Conservation (phyloP, 2,329 filamentous ascomycete species). For the Arachnomyces sp. region DNA sequence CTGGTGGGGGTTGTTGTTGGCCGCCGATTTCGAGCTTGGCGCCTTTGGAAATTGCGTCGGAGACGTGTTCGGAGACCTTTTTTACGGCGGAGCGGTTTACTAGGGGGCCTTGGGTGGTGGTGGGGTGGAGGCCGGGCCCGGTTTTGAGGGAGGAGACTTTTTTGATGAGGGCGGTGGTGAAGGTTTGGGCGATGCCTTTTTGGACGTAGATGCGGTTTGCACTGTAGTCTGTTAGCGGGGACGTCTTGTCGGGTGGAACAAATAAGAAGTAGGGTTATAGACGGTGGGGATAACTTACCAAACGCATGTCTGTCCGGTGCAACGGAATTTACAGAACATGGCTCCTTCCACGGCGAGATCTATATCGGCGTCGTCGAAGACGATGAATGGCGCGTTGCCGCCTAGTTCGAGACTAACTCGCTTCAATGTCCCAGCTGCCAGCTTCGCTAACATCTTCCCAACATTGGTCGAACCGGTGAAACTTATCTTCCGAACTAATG, state of each 20-base stretch:
- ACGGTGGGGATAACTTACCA: too few species aligned
- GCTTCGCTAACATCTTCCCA: slow-evolving; percentile 16
- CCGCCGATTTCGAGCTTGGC: slow-evolving; percentile 21
- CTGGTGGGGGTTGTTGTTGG: too few species aligned
- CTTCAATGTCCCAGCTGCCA: slow-evolving; percentile 28
- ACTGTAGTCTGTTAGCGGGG: too few species aligned
- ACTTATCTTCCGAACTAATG: slow-evolving; percentile 69
- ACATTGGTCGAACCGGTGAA: slow-evolving; percentile 22
- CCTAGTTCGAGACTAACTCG: slow-evolving; percentile 36
- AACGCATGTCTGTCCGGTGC: slow-evolving; percentile 21
- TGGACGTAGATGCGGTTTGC: slow-evolving; percentile 37
- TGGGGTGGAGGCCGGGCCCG: slow-evolving; percentile 23
- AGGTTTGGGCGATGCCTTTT: slow-evolving; percentile 31
- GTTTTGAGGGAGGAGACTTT: slow-evolving; percentile 30
- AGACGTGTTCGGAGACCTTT: slow-evolving; percentile 25
- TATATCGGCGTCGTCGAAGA: background rate
- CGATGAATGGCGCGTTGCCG: slow-evolving; percentile 29
- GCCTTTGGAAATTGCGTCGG: slow-evolving; percentile 21
- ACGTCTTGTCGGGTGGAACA: too few species aligned
- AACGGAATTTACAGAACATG: too few species aligned
- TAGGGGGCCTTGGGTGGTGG: slow-evolving; percentile 22
- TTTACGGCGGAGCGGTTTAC: slow-evolving; percentile 14
- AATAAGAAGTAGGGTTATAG: too few species aligned
- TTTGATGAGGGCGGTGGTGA: slow-evolving; percentile 43
- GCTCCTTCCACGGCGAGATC: background rate